phyloP scores from a whole-genome alignment of 805 yeast species.

The Cephaloascus albidus region DNA sequence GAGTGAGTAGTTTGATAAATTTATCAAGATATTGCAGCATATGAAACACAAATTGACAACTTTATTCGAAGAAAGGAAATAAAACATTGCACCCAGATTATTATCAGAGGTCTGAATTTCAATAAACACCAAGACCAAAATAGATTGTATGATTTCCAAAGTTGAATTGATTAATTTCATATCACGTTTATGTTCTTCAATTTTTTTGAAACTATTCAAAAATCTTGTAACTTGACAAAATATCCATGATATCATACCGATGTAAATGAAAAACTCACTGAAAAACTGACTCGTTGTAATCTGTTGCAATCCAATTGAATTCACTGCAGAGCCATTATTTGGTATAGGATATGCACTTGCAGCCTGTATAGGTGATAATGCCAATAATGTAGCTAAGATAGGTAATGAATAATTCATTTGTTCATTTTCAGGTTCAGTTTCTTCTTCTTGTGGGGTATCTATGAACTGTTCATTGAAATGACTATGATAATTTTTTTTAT shows the following conservation, averaged over 20 bases:
- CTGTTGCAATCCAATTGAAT: too few species aligned
- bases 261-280: background rate
- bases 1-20: background rate
- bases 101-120: too few species aligned
- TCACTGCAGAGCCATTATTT: background rate
- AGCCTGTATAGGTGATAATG: slow-evolving; percentile 14
- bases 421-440: background rate
- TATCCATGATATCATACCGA: background rate
- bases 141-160: background rate
- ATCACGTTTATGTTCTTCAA: background rate
- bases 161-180: background rate
- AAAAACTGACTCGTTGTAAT: background rate
- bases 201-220: background rate
- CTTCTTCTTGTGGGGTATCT: too few species aligned
- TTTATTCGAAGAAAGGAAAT: background rate
- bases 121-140: background rate
- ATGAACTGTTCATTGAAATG: too few species aligned
- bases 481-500: too few species aligned
- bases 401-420: slow-evolving; percentile 6
- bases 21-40: background rate
- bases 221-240: too few species aligned
- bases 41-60: background rate
- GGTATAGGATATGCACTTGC: slow-evolving; percentile 3
- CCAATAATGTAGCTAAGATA: slow-evolving; percentile 17
- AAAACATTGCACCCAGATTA: background rate